Evolutionary conservation across 139 green algal genomes (phyloP), one percentile per base, ranked within the genome.

Genomic region (Spirogloea muscicola): DNA sequence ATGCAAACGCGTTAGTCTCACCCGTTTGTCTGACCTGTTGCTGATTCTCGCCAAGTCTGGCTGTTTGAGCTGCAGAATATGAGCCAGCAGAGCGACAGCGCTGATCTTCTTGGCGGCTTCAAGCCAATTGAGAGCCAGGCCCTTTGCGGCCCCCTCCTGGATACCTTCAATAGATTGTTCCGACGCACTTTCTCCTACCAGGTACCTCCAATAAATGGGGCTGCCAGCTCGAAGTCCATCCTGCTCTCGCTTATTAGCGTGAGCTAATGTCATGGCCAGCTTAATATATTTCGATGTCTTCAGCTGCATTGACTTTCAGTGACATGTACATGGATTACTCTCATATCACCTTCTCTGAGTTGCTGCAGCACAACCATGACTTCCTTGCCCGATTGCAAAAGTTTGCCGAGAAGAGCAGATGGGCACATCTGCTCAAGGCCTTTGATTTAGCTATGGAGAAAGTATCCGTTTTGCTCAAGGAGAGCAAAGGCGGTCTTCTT

Each of bases 81-180:
- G 83, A 96, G 87, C 70, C 91, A 97, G 84, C 95, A 98, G 85
- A 96, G 88, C 0, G 95, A 99, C 85, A 89, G 80, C 55, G 84
- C 83, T 16, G 95, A 99, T 78, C 86, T 99, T 66, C 78, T 99
- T 67, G 95, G 95, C 0, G 94, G 95, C 34, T 98, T 96, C 86
- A 92, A 91, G 59, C 94, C 94, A 0, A 88, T 96, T 46, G 63
- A 80, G 34, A 70, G 29, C 36, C 72, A 60, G 1, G 72, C 46
- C 46, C 25, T 86, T 33, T 86, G 82, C 70, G n/a, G 82, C 16
- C 77, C 82, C 1, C 49, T 87, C 9, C 51, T 83, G 29, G 16
- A 80, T 31, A 18, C n/a, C 16, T 84, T 84, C 63, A 31, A 16
- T 9, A 40, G n/a, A 18, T 65, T 80, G 43, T 84, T 84, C 71